Base-by-base conservation (phyloP, 139 green algal genomes). In the Penium margaritaceum region DNA sequence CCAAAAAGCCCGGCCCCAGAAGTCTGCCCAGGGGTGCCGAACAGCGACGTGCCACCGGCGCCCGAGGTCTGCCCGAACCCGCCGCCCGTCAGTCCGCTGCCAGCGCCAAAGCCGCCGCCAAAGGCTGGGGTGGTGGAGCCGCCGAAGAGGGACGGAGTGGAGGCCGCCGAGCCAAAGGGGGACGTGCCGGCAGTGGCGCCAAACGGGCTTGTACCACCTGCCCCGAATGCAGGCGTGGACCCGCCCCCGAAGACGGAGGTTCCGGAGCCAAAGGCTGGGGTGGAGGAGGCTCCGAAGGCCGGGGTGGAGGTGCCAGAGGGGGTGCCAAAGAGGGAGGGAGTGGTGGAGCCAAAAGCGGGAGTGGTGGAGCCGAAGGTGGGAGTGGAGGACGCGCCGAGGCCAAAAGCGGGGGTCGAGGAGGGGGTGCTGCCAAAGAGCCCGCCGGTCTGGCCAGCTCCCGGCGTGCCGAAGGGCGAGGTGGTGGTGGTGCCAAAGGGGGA, bases 361-460 rank as follows among this genome's bases (percentile, higher is more conserved):
- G 62, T 17, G 0, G 77, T 12, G 24, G 61, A 32, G 29, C 58
- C 74, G 36, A 81, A 81, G 29, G 67, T 33, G 29, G 73, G 66
- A 21, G 66, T 69, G 37, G 82, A 80, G 19, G 78, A 33, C 39
- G 37, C 29, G n/a, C 36, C 34, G 43, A 55, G 55, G 17, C 85
- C 82, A 76, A 88, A 88, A 1, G 51, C 69, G 0, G 80, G 61
- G 14, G 68, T 75, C 27, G 72, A 68, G 44, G 36, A 24, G 65
- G 65, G n/a, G 37, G 55, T 24, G 55, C 14, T 17, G 39, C 63
- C 63, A 19, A 70, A 70, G 63, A 29, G 15, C 14, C n/a, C 63
- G 37, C 14, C 38, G 46, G 21, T 81, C 55, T 1, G 14, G 36
- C 12, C 47, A 12, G 37, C 30, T 15, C 37, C 47, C 14, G 12